phyloP scores from a whole-genome alignment of 371 early-diverging fungal species.

The Batkoa obscura region DNA sequence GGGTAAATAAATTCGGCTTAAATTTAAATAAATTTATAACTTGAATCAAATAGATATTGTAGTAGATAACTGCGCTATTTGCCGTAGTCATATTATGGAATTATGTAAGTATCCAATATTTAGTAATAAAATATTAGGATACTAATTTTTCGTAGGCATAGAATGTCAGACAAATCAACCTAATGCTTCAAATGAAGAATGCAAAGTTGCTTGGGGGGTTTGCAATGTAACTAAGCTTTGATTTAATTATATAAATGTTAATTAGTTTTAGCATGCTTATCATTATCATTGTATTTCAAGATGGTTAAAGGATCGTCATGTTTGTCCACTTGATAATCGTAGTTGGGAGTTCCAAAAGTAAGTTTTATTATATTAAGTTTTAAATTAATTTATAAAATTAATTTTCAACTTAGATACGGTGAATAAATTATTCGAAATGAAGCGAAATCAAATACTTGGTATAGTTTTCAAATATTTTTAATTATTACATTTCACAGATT shows the following conservation, averaged over 20 bases:
- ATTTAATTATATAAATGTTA: not conserved
- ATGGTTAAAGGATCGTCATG: slow-evolving; percentile 96
- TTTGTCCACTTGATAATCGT: slow-evolving; percentile 98
- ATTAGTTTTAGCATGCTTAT: slow-evolving; percentile 74
- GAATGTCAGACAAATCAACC: slow-evolving; percentile 95
- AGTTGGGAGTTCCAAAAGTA: slow-evolving; percentile 97
- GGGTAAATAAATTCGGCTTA: slow-evolving; percentile 31
- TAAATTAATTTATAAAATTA: too few species aligned
- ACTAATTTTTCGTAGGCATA: slow-evolving; percentile 37
- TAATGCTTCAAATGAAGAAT: slow-evolving; percentile 82
- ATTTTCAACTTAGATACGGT: too few species aligned
- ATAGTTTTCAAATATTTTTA: too few species aligned
- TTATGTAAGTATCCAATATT: slow-evolving; percentile 49
- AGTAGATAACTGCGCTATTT: slow-evolving; percentile 99
- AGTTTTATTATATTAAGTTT: too few species aligned
- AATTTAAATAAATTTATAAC: not conserved
- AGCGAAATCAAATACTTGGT: too few species aligned
- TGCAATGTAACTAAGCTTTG: slow-evolving; percentile 63
- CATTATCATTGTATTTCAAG: slow-evolving; percentile 98
- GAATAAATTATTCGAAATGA: too few species aligned
- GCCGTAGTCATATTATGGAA: slow-evolving; percentile 99
- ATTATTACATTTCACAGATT: too few species aligned
- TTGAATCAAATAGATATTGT: slow-evolving; percentile 66
- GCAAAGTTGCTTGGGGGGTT: slow-evolving; percentile 97
- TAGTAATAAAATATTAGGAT: not conserved